Conservation (phyloP, 768 basidiomycete genomes). For the Agaricus sinodeliciosus region DNA sequence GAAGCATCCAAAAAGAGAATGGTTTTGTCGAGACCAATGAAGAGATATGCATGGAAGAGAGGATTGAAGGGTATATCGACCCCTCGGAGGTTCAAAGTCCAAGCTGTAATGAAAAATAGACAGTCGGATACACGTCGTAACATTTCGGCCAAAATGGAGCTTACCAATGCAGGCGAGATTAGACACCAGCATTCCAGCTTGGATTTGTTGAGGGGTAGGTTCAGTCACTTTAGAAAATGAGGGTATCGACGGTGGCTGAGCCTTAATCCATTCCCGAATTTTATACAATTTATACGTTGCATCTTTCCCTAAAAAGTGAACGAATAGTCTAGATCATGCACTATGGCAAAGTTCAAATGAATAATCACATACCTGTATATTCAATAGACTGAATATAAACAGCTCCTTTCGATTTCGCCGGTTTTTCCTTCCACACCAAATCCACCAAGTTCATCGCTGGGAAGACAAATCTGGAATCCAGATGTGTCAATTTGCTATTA, state of each 20-base stretch:
- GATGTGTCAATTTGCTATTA: conserved; percentile 44
- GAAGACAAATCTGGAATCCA: conserved; percentile 64
- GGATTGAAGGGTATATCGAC: conserved; percentile 90
- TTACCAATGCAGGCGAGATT: conserved; percentile 67
- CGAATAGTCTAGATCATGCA: neutral
- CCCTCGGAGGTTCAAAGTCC: conserved; percentile 84
- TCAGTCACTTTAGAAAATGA: conserved; percentile 52
- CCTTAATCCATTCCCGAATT: conserved; percentile 63
- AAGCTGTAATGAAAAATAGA: conserved; percentile 43
- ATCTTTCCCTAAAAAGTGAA: conserved; percentile 38
- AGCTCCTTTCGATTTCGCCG: conserved; percentile 55
- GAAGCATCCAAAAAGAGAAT: conserved; percentile 71
- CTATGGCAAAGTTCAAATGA: neutral
- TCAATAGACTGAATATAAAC: conserved; percentile 66
- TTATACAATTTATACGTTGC: conserved; percentile 64
- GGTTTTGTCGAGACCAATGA: conserved; percentile 53
- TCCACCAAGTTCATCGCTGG: conserved; percentile 84
- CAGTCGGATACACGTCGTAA: neutral
- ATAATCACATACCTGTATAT: conserved; percentile 44
- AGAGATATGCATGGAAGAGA: conserved; percentile 84
- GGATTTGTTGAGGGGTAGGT: conserved; percentile 54
- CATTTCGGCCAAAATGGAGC: conserved; percentile 14
- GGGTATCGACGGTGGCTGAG: conserved; percentile 50
- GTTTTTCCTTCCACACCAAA: conserved; percentile 74
- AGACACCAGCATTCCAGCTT: conserved; percentile 62